phyloP scores from a whole-genome alignment of 1,284 basidiomycete species.

The Gymnopus androsaceus region DNA sequence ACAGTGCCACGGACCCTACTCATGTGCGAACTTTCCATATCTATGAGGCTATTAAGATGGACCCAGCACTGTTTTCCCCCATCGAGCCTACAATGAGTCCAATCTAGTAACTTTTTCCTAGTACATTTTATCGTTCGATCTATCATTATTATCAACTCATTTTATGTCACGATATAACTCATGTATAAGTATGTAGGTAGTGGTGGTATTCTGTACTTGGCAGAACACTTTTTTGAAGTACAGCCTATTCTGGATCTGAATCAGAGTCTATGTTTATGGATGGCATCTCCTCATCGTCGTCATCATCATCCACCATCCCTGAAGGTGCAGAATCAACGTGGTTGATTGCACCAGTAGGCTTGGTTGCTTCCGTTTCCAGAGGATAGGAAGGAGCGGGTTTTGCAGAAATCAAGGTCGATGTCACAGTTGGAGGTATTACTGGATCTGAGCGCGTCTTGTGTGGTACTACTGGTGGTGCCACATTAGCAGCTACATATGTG shows the following conservation, averaged over 20 bases:
- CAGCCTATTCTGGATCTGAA: constrained; percentile 39
- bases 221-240: background rate
- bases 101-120: background rate
- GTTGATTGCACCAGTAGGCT: background rate
- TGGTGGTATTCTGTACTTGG: no score
- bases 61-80: constrained; percentile 3
- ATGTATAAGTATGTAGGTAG: background rate
- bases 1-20: constrained; percentile 34
- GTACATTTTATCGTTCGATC: background rate
- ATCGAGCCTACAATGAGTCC: background rate
- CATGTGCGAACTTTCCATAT: constrained; percentile 40
- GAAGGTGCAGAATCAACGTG: constrained; percentile 2
- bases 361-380: constrained; percentile 5
- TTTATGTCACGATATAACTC: background rate
- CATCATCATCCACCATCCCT: constrained; percentile 27
- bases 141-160: background rate
- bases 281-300: constrained; percentile 49
- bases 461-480: background rate
- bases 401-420: background rate
- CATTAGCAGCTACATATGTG: no score
- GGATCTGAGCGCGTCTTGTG: background rate
- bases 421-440: background rate
- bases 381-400: background rate
- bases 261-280: constrained; percentile 49
- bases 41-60: constrained; percentile 40